Percentiles rank a stretch among this genome's conserved stretches.
Evolutionary conservation across 805 yeast species (phyloP).

Genomic region (Metschnikowia arizonensis): DNA sequence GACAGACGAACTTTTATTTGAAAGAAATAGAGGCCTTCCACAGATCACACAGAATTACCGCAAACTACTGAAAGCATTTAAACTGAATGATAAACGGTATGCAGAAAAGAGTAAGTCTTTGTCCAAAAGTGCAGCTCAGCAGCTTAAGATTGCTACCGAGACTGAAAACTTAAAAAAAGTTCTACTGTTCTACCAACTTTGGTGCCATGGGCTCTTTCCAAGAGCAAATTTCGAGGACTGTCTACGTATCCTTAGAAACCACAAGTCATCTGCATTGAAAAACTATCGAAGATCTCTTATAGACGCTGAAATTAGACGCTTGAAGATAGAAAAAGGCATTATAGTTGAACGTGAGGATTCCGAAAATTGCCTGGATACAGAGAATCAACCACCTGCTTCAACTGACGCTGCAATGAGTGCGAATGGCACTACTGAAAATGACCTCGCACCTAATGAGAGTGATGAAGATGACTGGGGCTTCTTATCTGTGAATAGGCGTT

Average conservation of each 20-base stretch:
- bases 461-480: constrained; percentile 23
- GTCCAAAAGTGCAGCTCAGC: constrained; percentile 16
- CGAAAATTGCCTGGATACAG: background rate
- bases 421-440: constrained; percentile 6
- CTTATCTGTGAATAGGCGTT: constrained; percentile 11
- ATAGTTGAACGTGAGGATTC: constrained; percentile 13
- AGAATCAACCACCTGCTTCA: constrained; percentile 11
- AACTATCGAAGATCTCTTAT: constrained; percentile 16
- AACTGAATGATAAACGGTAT: constrained; percentile 23
- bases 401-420: constrained; percentile 8
- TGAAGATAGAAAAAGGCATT: constrained; percentile 20
- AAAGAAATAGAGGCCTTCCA: constrained; percentile 30
- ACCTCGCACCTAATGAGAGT: constrained; percentile 9
- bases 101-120: constrained; percentile 16
- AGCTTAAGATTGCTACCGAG: constrained; percentile 30
- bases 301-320: constrained; percentile 14
- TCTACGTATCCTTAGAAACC: constrained; percentile 14
- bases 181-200: constrained; percentile 41
- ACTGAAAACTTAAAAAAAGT: constrained; percentile 32
- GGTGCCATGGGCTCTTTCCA: constrained; percentile 39
- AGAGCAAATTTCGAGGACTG: constrained; percentile 19
- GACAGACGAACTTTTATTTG: constrained; percentile 37
- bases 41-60: constrained; percentile 30
- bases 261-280: constrained; percentile 12
- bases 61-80: constrained; percentile 24